These are phyloP conservation scores for Verticillium nubilum DNA, from an alignment of 2,329 filamentous ascomycete genomes.

Conservation along the genomic window DNA sequence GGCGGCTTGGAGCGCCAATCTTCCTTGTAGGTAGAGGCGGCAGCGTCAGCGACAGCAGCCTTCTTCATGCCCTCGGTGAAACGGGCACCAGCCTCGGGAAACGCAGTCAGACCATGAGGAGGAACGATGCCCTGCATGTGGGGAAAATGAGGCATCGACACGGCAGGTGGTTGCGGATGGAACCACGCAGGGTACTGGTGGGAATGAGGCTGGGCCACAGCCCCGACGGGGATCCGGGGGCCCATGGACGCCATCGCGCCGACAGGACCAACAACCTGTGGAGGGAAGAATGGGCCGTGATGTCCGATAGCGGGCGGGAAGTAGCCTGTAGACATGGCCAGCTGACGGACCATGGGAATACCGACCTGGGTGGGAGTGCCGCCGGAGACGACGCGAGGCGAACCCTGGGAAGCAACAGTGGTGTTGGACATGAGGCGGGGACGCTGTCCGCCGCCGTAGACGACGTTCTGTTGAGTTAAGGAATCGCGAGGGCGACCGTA, in stretches of 20 bases:
- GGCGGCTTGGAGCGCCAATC: conserved; percentile 21
- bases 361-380: background rate
- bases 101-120: no score
- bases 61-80: no score
- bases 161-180: background rate
- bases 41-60: background rate
- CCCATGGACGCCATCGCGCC: background rate
- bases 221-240: background rate
- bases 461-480: no score
- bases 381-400: background rate
- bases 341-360: background rate
- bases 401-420: background rate
- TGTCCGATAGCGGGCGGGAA: background rate
- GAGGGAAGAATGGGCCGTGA: background rate
- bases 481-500: no score
- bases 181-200: background rate
- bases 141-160: no score
- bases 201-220: background rate
- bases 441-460: background rate
- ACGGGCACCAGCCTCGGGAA: background rate
- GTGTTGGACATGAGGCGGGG: background rate
- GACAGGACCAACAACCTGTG: background rate
- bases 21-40: background rate
- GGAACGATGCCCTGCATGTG: no score
- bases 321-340: background rate